Conservation (phyloP, 2,329 filamentous ascomycete genomes). For the Exophiala sp. region DNA sequence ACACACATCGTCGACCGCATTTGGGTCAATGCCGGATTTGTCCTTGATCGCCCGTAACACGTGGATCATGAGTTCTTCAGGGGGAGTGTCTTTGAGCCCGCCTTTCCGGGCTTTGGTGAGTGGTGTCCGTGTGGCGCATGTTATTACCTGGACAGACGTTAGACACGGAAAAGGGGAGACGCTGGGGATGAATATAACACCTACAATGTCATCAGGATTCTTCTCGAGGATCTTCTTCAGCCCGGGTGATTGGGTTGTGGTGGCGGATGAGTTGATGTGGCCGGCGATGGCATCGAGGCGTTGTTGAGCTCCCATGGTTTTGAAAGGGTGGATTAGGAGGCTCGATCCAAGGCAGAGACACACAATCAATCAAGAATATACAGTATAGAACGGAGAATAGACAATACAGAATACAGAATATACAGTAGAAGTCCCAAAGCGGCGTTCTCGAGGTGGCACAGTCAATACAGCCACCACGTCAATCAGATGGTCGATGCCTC, state of each 20-base stretch:
- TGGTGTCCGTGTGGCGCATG: conserved; percentile 80
- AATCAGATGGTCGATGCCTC: no score
- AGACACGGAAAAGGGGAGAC: conserved; percentile 60
- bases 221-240: conserved; percentile 56
- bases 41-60: conserved; percentile 74
- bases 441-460: background rate
- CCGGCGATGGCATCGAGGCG: conserved; percentile 21
- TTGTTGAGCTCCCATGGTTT: conserved; percentile 19
- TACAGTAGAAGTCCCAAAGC: background rate
- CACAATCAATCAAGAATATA: no score
- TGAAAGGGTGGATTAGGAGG: background rate
- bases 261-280: conserved; percentile 15
- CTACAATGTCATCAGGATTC: conserved; percentile 60
- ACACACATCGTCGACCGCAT: conserved; percentile 82
- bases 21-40: conserved; percentile 82
- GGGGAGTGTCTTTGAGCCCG: conserved; percentile 88
- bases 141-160: conserved; percentile 53
- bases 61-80: conserved; percentile 76
- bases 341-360: background rate
- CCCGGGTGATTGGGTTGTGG: conserved; percentile 25
- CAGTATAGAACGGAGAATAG: no score
- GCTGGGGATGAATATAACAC: conserved; percentile 49
- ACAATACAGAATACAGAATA: no score
- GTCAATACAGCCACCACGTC: background rate
- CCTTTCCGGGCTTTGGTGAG: conserved; percentile 92